A percentile compares a stretch with the other conserved stretches of the same genome.
Conservation (phyloP, 768 basidiomycete species). For the Trametes coccinea region DNA sequence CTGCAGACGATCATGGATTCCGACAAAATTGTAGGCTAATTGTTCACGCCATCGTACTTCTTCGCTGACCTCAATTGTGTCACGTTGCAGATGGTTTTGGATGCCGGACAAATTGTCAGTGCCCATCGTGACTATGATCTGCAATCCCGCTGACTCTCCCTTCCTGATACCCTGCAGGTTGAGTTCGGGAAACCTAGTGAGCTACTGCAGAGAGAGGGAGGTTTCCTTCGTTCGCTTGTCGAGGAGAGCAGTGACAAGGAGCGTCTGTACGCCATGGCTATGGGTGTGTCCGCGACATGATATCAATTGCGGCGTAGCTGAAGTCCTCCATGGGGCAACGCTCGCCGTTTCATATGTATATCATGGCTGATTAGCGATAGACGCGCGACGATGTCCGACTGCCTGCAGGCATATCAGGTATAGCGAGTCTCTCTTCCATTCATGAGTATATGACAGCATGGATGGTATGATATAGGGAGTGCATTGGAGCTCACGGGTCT, state of each 20-base stretch:
- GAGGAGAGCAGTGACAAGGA: constrained; percentile 43
- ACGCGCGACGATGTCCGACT: too few species aligned
- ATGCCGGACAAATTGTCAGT: constrained; percentile 41
- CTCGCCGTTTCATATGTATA: too few species aligned
- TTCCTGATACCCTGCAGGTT: constrained; percentile 27
- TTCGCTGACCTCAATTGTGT: neutral
- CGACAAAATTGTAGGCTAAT: constrained; percentile 47
- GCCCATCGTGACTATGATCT: neutral
- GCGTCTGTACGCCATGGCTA: constrained; percentile 34
- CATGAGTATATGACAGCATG: too few species aligned
- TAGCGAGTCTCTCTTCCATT: too few species aligned
- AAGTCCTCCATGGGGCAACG: too few species aligned
- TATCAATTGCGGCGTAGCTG: too few species aligned
- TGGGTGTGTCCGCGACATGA: neutral
- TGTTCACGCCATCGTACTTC: too few species aligned
- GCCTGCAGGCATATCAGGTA: too few species aligned
- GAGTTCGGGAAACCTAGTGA: constrained; percentile 41
- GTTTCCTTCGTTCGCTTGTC: constrained; percentile 38
- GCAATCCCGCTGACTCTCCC: neutral
- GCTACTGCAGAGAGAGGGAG: constrained; percentile 39
- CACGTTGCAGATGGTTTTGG: constrained; percentile 41
- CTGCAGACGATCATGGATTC: constrained; percentile 57
- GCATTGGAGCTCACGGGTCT: too few species aligned
- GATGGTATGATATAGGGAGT: too few species aligned
- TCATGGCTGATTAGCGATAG: too few species aligned